Evolutionary conservation across 2,329 filamentous ascomycete genomes (phyloP).

Genomic region (Periconia sp.): DNA sequence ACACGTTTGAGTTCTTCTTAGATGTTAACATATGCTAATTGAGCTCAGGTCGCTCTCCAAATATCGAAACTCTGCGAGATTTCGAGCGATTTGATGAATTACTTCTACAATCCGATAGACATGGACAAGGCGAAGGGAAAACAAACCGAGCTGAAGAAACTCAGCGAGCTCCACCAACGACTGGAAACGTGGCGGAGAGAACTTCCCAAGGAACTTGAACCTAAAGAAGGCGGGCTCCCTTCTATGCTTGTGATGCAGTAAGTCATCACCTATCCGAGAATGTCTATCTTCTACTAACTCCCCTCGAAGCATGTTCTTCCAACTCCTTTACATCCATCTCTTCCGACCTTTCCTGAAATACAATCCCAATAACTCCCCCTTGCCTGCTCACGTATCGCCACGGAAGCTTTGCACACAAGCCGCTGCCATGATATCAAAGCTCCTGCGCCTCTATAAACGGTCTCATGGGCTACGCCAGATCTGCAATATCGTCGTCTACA

Average conservation of each 20-base stretch:
- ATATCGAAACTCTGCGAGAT: slow-evolving; percentile 87
- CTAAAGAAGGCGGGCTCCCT: slow-evolving; percentile 84
- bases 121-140: slow-evolving; percentile 68
- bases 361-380: slow-evolving; percentile 74
- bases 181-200: slow-evolving; percentile 87
- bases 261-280: slow-evolving; percentile 45
- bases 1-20: background rate
- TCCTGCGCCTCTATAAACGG: slow-evolving; percentile 93
- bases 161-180: slow-evolving; percentile 87
- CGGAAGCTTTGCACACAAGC: slow-evolving; percentile 89
- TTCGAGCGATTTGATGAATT: slow-evolving; percentile 82
- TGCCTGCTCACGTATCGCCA: slow-evolving; percentile 85
- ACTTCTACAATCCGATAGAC: slow-evolving; percentile 83
- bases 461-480: slow-evolving; percentile 90
- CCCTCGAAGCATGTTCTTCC: slow-evolving; percentile 84
- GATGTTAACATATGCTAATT: background rate
- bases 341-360: slow-evolving; percentile 96
- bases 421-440: slow-evolving; percentile 84
- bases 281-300: slow-evolving; percentile 22
- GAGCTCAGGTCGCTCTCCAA: slow-evolving; percentile 64
- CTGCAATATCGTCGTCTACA: slow-evolving; percentile 95
- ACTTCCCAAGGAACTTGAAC: slow-evolving; percentile 82
- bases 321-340: slow-evolving; percentile 91
- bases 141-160: slow-evolving; percentile 82
- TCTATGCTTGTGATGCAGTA: slow-evolving; percentile 86